Conservation (phyloP, 768 basidiomycete species). For the Imleria badia region DNA sequence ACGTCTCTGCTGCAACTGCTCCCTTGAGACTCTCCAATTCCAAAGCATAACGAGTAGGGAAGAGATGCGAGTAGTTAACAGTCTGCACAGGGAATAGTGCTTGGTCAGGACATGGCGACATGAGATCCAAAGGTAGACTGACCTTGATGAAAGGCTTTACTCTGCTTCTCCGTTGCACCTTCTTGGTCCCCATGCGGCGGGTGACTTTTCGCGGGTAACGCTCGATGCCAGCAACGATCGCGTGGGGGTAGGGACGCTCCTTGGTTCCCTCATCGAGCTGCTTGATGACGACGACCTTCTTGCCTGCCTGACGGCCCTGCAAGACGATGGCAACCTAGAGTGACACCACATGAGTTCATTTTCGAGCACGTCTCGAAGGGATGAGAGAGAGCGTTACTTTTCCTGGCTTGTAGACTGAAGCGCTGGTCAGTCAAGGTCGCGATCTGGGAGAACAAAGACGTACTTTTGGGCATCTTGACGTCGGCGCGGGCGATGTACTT, state of each 20-base stretch:
- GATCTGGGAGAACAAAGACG: background rate
- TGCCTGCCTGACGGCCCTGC: slow-evolving; percentile 98
- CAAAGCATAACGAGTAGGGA: slow-evolving; percentile 98
- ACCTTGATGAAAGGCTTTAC: slow-evolving; percentile 99
- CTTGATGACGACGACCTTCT: slow-evolving; percentile 99
- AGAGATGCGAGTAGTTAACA: slow-evolving; percentile 98
- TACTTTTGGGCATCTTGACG: slow-evolving; percentile 47
- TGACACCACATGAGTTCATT: slow-evolving; percentile 1
- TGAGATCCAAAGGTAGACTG: slow-evolving; percentile 22
- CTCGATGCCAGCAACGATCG: slow-evolving; percentile 97
- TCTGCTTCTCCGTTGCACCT: slow-evolving; percentile 87
- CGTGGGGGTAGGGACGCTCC: slow-evolving; percentile 95
- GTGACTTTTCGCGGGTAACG: slow-evolving; percentile 98
- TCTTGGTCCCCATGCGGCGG: slow-evolving; percentile 96
- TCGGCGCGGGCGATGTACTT: slow-evolving; percentile 30
- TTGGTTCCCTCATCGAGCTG: slow-evolving; percentile 97
- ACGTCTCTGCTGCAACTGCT: slow-evolving; percentile 78
- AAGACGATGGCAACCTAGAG: slow-evolving; percentile 90
- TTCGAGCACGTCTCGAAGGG: background rate
- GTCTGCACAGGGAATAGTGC: slow-evolving; percentile 43
- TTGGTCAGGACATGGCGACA: background rate
- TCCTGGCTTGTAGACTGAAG: slow-evolving; percentile 88
- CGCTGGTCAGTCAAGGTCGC: slow-evolving; percentile 11
- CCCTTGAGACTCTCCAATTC: slow-evolving; percentile 96
- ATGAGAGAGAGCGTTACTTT: slow-evolving; percentile 52